Percentiles rank a stretch among this genome's conserved stretches.
Conservation (phyloP, 1,139 yeast genomes). For the Kluyveromyces marxianus region DNA sequence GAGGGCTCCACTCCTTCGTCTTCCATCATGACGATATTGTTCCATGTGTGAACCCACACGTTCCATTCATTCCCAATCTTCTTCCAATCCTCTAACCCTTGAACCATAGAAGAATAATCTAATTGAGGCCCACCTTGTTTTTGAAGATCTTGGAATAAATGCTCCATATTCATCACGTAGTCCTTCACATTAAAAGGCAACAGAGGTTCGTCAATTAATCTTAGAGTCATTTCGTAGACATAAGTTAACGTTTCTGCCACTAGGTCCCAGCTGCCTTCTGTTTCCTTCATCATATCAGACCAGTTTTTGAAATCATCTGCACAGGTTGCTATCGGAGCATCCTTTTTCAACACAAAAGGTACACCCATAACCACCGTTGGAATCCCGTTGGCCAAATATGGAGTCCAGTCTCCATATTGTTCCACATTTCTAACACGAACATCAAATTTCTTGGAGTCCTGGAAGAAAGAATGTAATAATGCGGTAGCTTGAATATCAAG, state of each 20-base stretch:
- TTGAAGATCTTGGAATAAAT: conserved; percentile 44
- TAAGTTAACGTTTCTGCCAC: conserved; percentile 55
- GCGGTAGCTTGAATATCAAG: conserved; percentile 64
- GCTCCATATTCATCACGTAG: conserved; percentile 40
- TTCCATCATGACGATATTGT: conserved; percentile 20
- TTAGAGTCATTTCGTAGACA: conserved; percentile 45
- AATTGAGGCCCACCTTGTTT: conserved; percentile 26
- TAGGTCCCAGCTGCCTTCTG: conserved; percentile 49
- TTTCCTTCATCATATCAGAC: conserved; percentile 30
- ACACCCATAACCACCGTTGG: conserved; percentile 44
- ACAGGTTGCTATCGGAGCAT: conserved; percentile 57
- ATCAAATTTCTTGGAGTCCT: conserved; percentile 19
- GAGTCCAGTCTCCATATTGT: conserved; percentile 58
- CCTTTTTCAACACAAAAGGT: conserved; percentile 35
- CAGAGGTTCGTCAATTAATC: conserved; percentile 64
- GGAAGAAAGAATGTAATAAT: conserved; percentile 39
- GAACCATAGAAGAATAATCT: conserved; percentile 26
- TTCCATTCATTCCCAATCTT: conserved; percentile 36
- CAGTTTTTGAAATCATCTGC: conserved; percentile 59
- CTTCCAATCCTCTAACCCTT: conserved; percentile 32
- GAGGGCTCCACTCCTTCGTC: conserved; percentile 56
- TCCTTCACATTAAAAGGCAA: conserved; percentile 59
- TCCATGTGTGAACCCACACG: conserved; percentile 28
- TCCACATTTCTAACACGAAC: conserved; percentile 30
- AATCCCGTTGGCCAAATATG: conserved; percentile 48